Evolutionary conservation across 345 rosid species (phyloP).

Genomic region (Euphorbia peplus): DNA sequence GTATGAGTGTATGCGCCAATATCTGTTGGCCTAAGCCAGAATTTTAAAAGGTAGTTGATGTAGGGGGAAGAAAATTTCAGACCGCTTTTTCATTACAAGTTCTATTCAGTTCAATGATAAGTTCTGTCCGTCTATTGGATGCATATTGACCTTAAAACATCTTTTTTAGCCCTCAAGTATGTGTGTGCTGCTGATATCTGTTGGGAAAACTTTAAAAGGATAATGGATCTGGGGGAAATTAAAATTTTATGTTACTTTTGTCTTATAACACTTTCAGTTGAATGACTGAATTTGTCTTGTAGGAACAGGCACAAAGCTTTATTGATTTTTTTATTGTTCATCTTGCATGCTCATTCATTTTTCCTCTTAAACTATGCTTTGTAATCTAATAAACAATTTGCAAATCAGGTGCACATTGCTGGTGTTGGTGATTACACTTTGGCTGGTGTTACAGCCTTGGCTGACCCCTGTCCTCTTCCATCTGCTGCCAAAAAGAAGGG

Average conservation of each 20-base stretch:
- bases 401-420: conserved; percentile 85
- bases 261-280: neutral
- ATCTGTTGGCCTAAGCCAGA: neutral
- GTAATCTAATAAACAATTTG: conserved; percentile 12
- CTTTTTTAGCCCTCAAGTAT: no score
- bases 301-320: neutral
- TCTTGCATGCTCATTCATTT: neutral
- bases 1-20: neutral
- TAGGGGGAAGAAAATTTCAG: no score
- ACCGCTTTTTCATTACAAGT: neutral
- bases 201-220: neutral
- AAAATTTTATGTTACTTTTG: neutral
- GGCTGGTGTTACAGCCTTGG: conserved; percentile 70
- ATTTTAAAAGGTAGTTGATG: neutral
- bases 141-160: no score
- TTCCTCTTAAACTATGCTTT: neutral
- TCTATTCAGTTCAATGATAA: neutral
- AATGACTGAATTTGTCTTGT: neutral
- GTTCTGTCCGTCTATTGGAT: neutral
- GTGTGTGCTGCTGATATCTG: neutral
- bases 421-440: conserved; percentile 93
- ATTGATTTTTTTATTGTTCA: no score
- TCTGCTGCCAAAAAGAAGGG: conserved; percentile 87
- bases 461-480: conserved; percentile 97
- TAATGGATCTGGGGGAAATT: neutral